Percentiles rank a stretch among this genome's conserved stretches.
These are phyloP conservation scores for Fusarium sp. DNA, from an alignment of 2,329 filamentous ascomycete genomes.

Conservation along the genomic window DNA sequence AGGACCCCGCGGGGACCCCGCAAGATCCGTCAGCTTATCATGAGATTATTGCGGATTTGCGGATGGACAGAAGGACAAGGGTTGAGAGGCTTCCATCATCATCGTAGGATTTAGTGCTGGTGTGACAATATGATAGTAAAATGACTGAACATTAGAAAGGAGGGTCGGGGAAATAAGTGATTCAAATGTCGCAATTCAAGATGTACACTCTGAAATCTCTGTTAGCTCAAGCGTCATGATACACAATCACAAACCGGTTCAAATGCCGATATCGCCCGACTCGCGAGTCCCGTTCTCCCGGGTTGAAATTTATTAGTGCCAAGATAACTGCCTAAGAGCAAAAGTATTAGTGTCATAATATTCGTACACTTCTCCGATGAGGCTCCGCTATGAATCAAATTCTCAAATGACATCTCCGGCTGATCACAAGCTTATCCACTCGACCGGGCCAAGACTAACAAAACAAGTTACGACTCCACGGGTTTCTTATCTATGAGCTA, in stretches of 20 bases:
- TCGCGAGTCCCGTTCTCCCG: neutral
- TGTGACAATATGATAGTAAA: neutral
- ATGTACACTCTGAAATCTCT: neutral
- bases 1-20: neutral
- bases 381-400: constrained; percentile 5
- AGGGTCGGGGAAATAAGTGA: fast-evolving
- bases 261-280: constrained; percentile 13
- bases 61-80: neutral
- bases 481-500: constrained; percentile 22
- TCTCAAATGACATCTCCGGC: neutral
- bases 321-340: neutral
- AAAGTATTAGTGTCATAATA: neutral
- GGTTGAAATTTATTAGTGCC: neutral
- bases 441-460: neutral
- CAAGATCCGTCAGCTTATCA: neutral
- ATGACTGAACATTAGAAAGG: neutral
- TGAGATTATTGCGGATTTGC: neutral
- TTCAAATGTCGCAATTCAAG: no score
- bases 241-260: neutral
- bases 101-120: fast-evolving
- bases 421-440: neutral
- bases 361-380: constrained; percentile 13
- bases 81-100: neutral
- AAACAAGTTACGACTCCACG: neutral
- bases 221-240: neutral